Evolutionary conservation across 306 rosid species (phyloP).

Genomic region (Pyrus bretschneideri): DNA sequence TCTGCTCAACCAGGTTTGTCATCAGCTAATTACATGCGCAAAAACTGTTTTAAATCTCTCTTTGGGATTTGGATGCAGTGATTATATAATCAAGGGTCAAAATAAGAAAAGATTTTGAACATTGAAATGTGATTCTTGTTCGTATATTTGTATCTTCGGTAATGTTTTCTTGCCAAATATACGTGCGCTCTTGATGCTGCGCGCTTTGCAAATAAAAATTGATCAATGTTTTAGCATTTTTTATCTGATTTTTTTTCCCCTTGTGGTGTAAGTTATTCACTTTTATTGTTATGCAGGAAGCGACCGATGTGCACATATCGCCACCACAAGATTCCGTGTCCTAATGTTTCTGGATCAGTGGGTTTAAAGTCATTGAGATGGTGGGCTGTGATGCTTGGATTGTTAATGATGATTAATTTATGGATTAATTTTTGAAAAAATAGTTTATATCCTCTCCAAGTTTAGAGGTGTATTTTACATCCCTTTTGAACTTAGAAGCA

Average conservation of each 20-base stretch:
- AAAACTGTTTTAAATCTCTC: neutral
- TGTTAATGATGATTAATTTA: conserved; percentile 22
- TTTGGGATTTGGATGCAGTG: neutral
- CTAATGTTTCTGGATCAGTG: conserved; percentile 30
- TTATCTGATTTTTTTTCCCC: neutral
- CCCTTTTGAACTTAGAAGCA: neutral
- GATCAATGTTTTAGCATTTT: neutral
- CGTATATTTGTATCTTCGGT: neutral
- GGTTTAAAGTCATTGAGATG: conserved; percentile 38
- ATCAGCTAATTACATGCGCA: neutral
- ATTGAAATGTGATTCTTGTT: neutral
- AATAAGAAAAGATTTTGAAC: no score
- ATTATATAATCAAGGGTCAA: neutral
- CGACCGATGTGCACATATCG: conserved; percentile 61
- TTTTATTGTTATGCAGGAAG: conserved; percentile 35
- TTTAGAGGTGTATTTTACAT: neutral
- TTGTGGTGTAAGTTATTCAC: neutral
- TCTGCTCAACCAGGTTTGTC: conserved; percentile 72
- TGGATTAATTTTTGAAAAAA: conserved; percentile 15
- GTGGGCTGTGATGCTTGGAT: conserved; percentile 25
- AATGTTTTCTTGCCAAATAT: neutral
- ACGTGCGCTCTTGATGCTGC: neutral
- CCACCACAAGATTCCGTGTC: conserved; percentile 49
- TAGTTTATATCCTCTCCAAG: neutral
- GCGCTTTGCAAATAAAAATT: neutral